Evolutionary conservation across 1,284 basidiomycete species (phyloP).

Genomic region (Wallemia hederae): DNA sequence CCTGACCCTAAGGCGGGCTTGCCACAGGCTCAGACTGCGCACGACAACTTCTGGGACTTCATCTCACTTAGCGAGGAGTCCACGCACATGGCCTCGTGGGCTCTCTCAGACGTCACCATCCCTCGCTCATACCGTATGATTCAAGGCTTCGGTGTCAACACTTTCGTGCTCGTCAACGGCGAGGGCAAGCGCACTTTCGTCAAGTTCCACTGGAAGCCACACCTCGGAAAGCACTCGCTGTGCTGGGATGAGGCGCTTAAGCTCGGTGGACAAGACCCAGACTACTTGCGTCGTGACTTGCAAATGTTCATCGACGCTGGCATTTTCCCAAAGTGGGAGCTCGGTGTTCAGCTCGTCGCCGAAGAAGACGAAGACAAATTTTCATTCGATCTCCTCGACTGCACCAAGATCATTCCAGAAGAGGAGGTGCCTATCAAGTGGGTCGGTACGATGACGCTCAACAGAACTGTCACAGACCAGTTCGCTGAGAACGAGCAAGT

Average conservation of each 20-base stretch:
- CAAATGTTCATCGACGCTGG: slow-evolving; percentile 42
- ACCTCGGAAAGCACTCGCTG: slow-evolving; percentile 46
- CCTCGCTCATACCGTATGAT: slow-evolving; percentile 58
- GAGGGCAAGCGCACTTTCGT: slow-evolving; percentile 40
- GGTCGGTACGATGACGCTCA: slow-evolving; percentile 42
- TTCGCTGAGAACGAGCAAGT: slow-evolving; percentile 57
- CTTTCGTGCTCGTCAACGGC: slow-evolving; percentile 37
- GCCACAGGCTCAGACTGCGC: slow-evolving; percentile 22
- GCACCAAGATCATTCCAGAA: slow-evolving; percentile 57
- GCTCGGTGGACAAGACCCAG: slow-evolving; percentile 29
- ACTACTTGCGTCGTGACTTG: slow-evolving; percentile 52
- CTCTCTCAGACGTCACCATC: slow-evolving; percentile 47
- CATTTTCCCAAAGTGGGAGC: slow-evolving; percentile 37
- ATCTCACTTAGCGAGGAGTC: slow-evolving; percentile 26
- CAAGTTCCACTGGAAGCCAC: slow-evolving; percentile 58
- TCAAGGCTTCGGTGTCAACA: slow-evolving; percentile 60
- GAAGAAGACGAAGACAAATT: slow-evolving; percentile 37
- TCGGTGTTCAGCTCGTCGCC: slow-evolving; percentile 43
- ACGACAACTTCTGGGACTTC: slow-evolving; percentile 65
- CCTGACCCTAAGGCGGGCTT: slow-evolving; percentile 47
- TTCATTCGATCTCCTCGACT: slow-evolving; percentile 53
- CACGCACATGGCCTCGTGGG: slow-evolving; percentile 54
- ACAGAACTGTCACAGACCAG: slow-evolving; percentile 29
- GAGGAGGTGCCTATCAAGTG: slow-evolving; percentile 40
- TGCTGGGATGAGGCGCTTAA: slow-evolving; percentile 65